phyloP scores from a whole-genome alignment of 2,329 filamentous ascomycete genomes.

The Cercospora sp. region DNA sequence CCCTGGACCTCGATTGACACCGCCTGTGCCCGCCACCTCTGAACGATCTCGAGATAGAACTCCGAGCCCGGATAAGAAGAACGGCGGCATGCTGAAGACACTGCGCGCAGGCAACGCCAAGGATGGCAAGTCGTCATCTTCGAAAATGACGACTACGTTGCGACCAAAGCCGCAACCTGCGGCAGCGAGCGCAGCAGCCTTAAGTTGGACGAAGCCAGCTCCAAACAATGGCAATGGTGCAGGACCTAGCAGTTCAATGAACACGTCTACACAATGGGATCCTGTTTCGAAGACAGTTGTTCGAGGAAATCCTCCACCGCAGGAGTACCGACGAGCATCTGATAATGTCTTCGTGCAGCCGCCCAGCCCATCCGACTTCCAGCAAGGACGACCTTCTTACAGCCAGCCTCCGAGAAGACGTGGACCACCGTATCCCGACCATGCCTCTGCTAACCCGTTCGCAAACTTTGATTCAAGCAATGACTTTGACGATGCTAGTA shows the following conservation, averaged over 20 bases:
- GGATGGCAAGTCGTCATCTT: conserved; percentile 39
- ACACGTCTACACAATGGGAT: conserved; percentile 35
- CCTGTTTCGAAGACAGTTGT: conserved; percentile 40
- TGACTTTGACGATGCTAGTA: conserved; percentile 28
- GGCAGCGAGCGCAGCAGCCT: conserved; percentile 63
- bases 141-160: conserved; percentile 48
- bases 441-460: conserved; percentile 33
- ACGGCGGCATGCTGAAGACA: conserved; percentile 53
- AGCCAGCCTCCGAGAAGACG: conserved; percentile 20
- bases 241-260: conserved; percentile 11
- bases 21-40: conserved; percentile 19
- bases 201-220: conserved; percentile 56
- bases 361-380: conserved; percentile 38
- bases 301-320: conserved; percentile 14
- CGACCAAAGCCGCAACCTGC: conserved; percentile 53
- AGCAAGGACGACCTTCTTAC: conserved; percentile 26
- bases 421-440: conserved; percentile 36
- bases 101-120: conserved; percentile 34
- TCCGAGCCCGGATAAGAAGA: conserved; percentile 63
- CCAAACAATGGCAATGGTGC: conserved; percentile 5
- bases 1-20: conserved; percentile 23
- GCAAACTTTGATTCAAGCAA: conserved; percentile 33
- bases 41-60: conserved; percentile 51
- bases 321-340: conserved; percentile 28
- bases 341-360: conserved; percentile 32